Percentiles rank a stretch among this genome's conserved stretches.
These are phyloP conservation scores for Chloridella minuta DNA, from an alignment of 352 stramenopile genomes.

Conservation along the genomic window DNA sequence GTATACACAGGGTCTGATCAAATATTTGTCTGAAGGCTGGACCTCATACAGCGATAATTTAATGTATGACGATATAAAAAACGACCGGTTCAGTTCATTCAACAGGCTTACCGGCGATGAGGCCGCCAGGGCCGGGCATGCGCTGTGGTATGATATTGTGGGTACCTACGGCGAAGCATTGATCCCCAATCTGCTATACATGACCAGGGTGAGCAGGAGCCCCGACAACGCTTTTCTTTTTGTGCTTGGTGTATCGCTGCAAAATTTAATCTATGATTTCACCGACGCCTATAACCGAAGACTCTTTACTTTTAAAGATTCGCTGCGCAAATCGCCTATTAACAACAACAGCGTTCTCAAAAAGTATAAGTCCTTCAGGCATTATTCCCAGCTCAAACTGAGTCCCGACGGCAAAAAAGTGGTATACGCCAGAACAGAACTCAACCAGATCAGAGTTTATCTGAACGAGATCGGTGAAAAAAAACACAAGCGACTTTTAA, in stretches of 20 bases:
- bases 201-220: not conserved
- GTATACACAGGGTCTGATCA: not conserved
- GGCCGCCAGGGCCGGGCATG: not conserved
- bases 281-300: not conserved
- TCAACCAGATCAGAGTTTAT: not conserved
- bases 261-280: not conserved
- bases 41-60: not conserved
- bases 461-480: not conserved
- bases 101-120: not conserved
- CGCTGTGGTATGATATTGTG: not conserved
- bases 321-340: not conserved
- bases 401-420: not conserved
- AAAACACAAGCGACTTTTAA: not conserved
- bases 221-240: not conserved
- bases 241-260: not conserved
- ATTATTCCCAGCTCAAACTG: not conserved
- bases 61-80: not conserved
- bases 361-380: not conserved
- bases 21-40: not conserved
- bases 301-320: not conserved
- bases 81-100: not conserved
- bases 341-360: not conserved
- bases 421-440: not conserved
- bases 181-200: not conserved
- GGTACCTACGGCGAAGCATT: not conserved